Conservation (phyloP, 345 rosid species). For the Lumnitzera littorea region DNA sequence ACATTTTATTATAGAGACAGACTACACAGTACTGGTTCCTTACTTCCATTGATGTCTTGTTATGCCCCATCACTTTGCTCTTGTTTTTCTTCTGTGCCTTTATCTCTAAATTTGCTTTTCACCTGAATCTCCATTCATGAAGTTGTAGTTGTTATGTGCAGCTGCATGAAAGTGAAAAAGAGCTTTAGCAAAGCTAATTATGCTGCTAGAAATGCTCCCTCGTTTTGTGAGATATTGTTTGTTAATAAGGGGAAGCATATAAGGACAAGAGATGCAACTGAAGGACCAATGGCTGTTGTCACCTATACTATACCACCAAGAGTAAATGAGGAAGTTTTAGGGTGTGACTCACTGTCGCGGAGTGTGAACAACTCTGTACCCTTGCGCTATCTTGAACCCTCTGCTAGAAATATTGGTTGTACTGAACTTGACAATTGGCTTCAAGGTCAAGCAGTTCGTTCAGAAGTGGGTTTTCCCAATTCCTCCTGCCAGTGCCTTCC, state of each 20-base stretch:
- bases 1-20: too few species aligned
- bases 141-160: slow-evolving; percentile 19
- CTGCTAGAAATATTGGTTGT: slow-evolving; percentile 15
- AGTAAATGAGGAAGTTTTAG: slow-evolving; percentile 7
- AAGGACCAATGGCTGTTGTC: slow-evolving; percentile 12
- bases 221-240: slow-evolving; percentile 57
- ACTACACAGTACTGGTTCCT: too few species aligned
- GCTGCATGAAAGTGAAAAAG: slow-evolving; percentile 48
- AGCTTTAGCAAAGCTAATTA: slow-evolving; percentile 41
- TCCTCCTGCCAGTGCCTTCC: slow-evolving; percentile 12
- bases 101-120: neutral
- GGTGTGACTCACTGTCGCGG: slow-evolving; percentile 21
- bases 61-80: neutral
- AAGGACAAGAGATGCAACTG: slow-evolving; percentile 55
- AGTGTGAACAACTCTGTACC: slow-evolving; percentile 9
- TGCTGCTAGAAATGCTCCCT: slow-evolving; percentile 40
- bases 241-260: slow-evolving; percentile 50
- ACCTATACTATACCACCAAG: slow-evolving; percentile 7
- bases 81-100: neutral
- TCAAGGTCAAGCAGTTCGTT: slow-evolving; percentile 18
- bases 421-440: slow-evolving; percentile 16
- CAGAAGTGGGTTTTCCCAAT: slow-evolving; percentile 12
- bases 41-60: neutral
- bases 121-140: neutral
- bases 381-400: slow-evolving; percentile 13